Conservation (phyloP, 208 protist species). For the Leishmania tropica region DNA sequence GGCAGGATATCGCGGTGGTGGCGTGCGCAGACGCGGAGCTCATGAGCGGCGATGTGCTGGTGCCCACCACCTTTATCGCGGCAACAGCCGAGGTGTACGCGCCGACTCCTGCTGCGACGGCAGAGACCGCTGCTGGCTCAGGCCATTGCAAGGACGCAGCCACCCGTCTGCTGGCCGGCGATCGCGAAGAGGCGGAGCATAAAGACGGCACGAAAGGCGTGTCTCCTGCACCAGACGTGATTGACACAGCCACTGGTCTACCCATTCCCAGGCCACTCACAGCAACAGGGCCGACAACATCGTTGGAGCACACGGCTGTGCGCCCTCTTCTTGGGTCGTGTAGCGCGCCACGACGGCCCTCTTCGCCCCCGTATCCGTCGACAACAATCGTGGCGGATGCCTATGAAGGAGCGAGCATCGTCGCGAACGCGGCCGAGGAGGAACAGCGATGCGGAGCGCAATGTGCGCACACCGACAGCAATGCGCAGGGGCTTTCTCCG, state of each 20-base stretch:
- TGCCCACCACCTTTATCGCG: slow-evolving; percentile 3
- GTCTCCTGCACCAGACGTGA: background rate
- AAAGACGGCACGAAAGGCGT: background rate
- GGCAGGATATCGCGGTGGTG: background rate
- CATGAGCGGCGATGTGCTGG: slow-evolving; percentile 8
- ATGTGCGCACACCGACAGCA: background rate
- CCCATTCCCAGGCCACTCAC: background rate
- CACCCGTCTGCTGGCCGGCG: background rate
- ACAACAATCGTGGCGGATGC: background rate
- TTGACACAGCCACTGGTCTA: background rate
- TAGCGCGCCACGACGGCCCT: slow-evolving; percentile 15
- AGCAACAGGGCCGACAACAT: background rate
- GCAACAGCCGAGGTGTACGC: slow-evolving; percentile 2
- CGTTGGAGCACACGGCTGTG: background rate
- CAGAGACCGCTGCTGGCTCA: background rate
- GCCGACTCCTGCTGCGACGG: background rate
- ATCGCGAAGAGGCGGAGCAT: background rate
- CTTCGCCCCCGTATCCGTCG: background rate
- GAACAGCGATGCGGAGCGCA: background rate
- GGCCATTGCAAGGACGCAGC: background rate
- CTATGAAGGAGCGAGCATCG: background rate
- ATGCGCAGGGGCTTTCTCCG: background rate
- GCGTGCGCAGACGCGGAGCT: background rate
- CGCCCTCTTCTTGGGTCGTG: slow-evolving; percentile 2
- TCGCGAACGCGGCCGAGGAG: background rate